Conservation (phyloP, 1,284 basidiomycete species). For the Cystobasidiaceae sp. region DNA sequence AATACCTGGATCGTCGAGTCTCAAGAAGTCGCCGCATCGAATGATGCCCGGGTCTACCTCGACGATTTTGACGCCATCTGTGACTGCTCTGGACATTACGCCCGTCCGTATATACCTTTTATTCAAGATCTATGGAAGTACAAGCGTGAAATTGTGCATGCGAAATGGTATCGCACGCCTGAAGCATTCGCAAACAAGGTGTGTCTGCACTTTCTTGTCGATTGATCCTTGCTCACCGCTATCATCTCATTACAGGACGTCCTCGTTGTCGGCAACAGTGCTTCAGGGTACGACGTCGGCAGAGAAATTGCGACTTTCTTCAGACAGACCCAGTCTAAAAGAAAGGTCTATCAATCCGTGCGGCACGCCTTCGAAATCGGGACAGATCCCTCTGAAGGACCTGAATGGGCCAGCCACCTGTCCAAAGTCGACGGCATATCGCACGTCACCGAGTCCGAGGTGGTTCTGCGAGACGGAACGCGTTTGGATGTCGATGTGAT, state of each 20-base stretch:
- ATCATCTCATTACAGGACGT: slow-evolving; percentile 44
- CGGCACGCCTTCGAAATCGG: slow-evolving; percentile 34
- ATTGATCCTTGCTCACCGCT: neutral
- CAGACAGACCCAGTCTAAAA: slow-evolving; percentile 23
- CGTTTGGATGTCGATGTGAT: slow-evolving; percentile 45
- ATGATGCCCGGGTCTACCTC: neutral
- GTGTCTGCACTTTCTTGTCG: neutral
- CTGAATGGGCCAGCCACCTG: slow-evolving; percentile 45
- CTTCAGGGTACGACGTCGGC: slow-evolving; percentile 53
- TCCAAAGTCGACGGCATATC: slow-evolving; percentile 44
- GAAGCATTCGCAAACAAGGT: slow-evolving; percentile 40
- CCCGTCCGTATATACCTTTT: slow-evolving; percentile 50
- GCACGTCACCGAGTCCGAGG: slow-evolving; percentile 39
- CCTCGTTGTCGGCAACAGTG: slow-evolving; percentile 53
- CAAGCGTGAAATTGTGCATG: slow-evolving; percentile 49
- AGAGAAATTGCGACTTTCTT: slow-evolving; percentile 50
- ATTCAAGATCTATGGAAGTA: slow-evolving; percentile 49
- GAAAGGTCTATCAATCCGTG: slow-evolving; percentile 45
- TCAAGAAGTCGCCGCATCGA: neutral
- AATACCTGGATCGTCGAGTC: slow-evolving; percentile 42
- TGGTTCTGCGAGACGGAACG: slow-evolving; percentile 43
- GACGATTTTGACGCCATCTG: slow-evolving; percentile 45
- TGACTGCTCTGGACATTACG: slow-evolving; percentile 52
- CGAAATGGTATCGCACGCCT: slow-evolving; percentile 51
- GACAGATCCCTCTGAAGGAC: slow-evolving; percentile 37